Base-by-base conservation (phyloP, 2,329 filamentous ascomycete species). In the Leptographium lundbergii region DNA sequence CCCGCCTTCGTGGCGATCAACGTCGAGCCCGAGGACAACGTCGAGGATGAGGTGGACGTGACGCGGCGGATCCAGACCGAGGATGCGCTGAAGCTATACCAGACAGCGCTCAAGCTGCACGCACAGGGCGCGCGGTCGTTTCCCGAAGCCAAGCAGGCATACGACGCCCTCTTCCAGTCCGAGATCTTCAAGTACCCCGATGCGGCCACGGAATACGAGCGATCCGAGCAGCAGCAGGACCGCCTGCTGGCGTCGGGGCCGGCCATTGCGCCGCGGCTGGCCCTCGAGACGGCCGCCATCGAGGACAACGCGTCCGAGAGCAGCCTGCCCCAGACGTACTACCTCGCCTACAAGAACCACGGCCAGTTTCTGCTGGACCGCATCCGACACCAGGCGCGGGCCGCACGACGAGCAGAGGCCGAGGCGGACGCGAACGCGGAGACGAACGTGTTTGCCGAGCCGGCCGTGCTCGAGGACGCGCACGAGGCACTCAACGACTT, bases 41-140 rank as follows among this genome's bases (percentile, higher is more conserved):
- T 87, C 63, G 91, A 96, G 69, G 89, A 95, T 66, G 91, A 96
- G 72, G 77, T 96, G 68, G 94, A 99, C 70, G 91, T 94, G 67
- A 96, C 91, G 39, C 94, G 92, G 70, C 92, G 97, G 72, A 85
- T 99, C 57, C 91, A 87, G 78, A 92, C 97, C 68, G 94, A 99
- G 68, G 94, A 99, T 74, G 91, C 94, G 54, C 77, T 99, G 62
- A 97, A 96, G 73, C 82, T 92, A 42, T 99, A 96, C 70, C 91
- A 97, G 69, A 86, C 80, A 66, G 94, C 94, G 54, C 76, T 99
- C 60, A 96, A 92, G 71, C 84, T 91, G 64, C 94, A 99, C 69
- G 87, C 92, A 1, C 90, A 95, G 72, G 91, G 94, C 2, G 84
- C 88, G 0, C 75, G 75, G 22, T 88, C 84, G 58, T 94, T 89